Conservation (phyloP, 345 rosid species). For the Populus euphratica region DNA sequence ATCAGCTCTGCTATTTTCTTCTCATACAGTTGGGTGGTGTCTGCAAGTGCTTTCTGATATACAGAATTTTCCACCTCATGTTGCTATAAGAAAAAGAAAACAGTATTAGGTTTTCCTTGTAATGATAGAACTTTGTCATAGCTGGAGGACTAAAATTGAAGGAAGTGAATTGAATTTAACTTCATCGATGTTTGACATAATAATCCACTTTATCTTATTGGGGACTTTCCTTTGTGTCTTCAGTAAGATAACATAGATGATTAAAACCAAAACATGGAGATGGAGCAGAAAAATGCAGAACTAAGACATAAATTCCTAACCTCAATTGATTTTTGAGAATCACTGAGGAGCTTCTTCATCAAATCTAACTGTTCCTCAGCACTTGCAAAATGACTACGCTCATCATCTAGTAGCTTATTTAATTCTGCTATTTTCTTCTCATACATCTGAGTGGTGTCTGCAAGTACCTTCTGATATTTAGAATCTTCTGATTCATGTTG, state of each 20-base stretch:
- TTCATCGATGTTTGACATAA: no score
- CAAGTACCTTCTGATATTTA: constrained; percentile 58
- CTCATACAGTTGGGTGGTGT: constrained; percentile 64
- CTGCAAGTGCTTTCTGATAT: constrained; percentile 66
- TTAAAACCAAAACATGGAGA: not conserved
- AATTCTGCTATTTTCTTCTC: constrained; percentile 71
- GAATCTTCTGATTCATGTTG: constrained; percentile 56
- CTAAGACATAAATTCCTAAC: constrained; percentile 34
- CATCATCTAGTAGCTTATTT: constrained; percentile 54
- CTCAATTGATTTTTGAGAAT: constrained; percentile 54
- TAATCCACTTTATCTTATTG: no score
- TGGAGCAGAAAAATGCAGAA: not conserved
- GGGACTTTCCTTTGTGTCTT: not conserved
- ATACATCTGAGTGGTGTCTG: constrained; percentile 70
- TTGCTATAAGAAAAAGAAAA: constrained; percentile 42
- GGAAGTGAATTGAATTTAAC: no score
- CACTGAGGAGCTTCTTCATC: constrained; percentile 46
- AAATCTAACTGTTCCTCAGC: constrained; percentile 48
- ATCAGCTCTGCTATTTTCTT: constrained; percentile 55
- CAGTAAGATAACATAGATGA: not conserved
- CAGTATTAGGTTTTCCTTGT: constrained; percentile 1
- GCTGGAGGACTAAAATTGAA: not conserved
- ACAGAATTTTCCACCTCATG: constrained; percentile 49
- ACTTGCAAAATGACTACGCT: constrained; percentile 32
- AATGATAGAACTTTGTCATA: not conserved